These are phyloP conservation scores for Aspergillus bertholletiae DNA, from an alignment of 495 filamentous ascomycete genomes.

Conservation along the genomic window DNA sequence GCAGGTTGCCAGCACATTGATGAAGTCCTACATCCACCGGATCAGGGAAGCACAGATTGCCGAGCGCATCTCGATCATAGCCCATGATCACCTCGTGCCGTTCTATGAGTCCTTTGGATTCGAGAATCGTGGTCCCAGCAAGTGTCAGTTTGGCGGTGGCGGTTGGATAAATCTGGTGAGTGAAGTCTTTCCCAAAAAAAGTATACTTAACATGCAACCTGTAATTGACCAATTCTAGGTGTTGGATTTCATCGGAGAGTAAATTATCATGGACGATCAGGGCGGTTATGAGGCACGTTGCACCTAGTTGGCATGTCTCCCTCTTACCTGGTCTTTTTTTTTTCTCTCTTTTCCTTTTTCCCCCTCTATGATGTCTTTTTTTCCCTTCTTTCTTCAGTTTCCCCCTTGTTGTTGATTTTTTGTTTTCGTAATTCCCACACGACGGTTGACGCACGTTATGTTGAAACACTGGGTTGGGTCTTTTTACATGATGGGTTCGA, in stretches of 20 bases:
- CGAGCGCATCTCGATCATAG: constrained; percentile 71
- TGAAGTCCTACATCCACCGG: constrained; percentile 73
- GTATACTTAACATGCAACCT: not conserved
- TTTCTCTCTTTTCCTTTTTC: constrained; percentile 4
- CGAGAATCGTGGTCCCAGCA: constrained; percentile 60
- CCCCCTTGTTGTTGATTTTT: constrained; percentile 24
- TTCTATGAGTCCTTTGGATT: constrained; percentile 83
- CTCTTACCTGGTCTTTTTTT: not conserved
- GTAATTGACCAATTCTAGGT: constrained; percentile 18
- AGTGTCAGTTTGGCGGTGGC: constrained; percentile 67
- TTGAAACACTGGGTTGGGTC: constrained; percentile 18
- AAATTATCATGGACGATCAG: constrained; percentile 8
- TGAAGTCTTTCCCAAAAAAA: not conserved
- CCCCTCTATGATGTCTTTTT: too few species aligned
- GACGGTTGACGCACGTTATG: constrained; percentile 17
- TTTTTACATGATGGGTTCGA: constrained; percentile 17
- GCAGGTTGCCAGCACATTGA: constrained; percentile 69
- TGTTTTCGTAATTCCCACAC: constrained; percentile 20
- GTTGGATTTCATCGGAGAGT: constrained; percentile 30
- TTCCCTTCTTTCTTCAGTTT: constrained; percentile 10
- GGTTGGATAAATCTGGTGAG: constrained; percentile 67
- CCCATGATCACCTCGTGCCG: constrained; percentile 63
- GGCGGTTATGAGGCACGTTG: not conserved
- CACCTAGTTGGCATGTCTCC: not conserved
- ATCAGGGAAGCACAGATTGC: constrained; percentile 63